phyloP scores from a whole-genome alignment of 148 eudicot species.

The Rhododendron mucronatum region DNA sequence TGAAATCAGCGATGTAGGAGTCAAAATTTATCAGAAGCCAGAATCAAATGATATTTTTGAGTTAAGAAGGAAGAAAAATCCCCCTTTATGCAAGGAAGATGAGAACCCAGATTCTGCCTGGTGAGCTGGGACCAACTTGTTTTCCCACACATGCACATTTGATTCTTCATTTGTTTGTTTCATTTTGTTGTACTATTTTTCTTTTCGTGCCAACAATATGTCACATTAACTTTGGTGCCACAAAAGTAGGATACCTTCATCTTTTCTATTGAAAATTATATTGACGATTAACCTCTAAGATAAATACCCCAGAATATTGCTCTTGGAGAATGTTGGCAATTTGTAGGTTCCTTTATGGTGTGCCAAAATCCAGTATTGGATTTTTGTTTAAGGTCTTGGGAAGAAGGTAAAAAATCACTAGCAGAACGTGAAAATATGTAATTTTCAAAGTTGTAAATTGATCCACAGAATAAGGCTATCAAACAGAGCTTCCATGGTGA shows the following conservation, averaged over 20 bases:
- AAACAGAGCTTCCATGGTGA: neutral
- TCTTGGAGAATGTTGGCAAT: neutral
- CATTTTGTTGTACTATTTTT: neutral
- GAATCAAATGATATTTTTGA: conserved; percentile 72
- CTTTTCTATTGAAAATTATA: neutral
- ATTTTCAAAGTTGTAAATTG: neutral
- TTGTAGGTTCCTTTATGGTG: neutral
- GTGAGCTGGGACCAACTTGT: conserved; percentile 32
- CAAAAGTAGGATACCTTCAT: neutral
- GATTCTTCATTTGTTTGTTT: neutral
- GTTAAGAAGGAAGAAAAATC: conserved; percentile 74
- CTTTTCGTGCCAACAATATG: neutral
- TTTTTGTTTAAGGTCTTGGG: neutral
- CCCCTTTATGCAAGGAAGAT: conserved; percentile 83
- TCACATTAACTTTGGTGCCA: neutral
- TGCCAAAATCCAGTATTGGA: neutral
- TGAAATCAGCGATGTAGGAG: conserved; percentile 74
- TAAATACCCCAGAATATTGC: neutral
- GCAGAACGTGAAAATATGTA: neutral
- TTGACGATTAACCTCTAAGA: neutral
- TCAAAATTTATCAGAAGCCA: conserved; percentile 89
- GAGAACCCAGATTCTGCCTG: conserved; percentile 95
- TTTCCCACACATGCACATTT: neutral
- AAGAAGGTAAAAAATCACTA: neutral
- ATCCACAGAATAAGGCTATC: neutral